A percentile compares a stretch with the other conserved stretches of the same genome.
Evolutionary conservation across 148 eudicot species (phyloP).

Genomic region (Rhododendron kiyosumense): DNA sequence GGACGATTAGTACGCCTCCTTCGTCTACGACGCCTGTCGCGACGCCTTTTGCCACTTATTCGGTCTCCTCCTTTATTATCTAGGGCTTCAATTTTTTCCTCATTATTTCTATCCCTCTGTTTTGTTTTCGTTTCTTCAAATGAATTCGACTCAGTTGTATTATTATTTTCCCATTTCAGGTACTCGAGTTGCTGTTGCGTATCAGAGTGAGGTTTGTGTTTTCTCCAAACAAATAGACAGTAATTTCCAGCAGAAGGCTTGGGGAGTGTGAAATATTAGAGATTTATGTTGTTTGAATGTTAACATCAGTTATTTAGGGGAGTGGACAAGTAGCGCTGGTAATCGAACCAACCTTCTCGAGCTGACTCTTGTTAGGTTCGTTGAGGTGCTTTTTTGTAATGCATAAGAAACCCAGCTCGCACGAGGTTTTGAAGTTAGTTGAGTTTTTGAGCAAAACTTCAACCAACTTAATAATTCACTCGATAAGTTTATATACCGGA

Average conservation of each 20-base stretch:
- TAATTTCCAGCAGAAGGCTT: too few species aligned
- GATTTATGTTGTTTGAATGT: not conserved
- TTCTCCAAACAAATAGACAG: not conserved
- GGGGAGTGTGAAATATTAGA: not conserved
- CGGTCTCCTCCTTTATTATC: constrained; percentile 29
- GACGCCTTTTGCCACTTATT: constrained; percentile 97
- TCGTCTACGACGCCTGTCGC: constrained; percentile 88
- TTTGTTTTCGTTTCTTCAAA: not conserved
- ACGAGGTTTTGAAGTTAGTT: not conserved
- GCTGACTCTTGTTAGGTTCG: not conserved
- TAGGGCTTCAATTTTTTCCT: not conserved
- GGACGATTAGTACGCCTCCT: constrained; percentile 93
- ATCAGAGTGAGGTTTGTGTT: constrained; percentile 71
- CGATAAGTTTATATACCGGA: not conserved
- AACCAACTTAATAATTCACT: not conserved
- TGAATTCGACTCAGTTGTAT: not conserved
- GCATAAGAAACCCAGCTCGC: not conserved
- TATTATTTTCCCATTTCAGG: constrained; percentile 36
- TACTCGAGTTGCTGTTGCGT: constrained; percentile 76
- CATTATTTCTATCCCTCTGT: not conserved
- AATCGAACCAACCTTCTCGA: not conserved
- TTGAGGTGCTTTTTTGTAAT: not conserved
- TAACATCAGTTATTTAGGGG: not conserved
- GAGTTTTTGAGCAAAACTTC: not conserved
- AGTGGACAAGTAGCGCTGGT: not conserved